These are phyloP conservation scores for Coemansia sp. DNA, from an alignment of 192 early-diverging fungal genomes.

Conservation along the genomic window DNA sequence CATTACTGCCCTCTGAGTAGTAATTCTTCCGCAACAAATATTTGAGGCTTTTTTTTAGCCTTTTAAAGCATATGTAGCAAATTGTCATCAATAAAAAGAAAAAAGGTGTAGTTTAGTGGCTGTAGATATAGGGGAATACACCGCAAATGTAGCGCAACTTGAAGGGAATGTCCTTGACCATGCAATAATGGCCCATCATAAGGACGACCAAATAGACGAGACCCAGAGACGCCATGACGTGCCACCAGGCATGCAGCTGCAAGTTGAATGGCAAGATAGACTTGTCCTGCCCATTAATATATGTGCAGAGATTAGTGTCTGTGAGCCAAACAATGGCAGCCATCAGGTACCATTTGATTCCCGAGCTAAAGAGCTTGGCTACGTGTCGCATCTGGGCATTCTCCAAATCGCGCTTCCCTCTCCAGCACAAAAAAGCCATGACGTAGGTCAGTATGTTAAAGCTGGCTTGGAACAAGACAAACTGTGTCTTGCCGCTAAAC, in stretches of 20 bases:
- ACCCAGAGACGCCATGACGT: constrained; percentile 59
- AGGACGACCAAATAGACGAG: constrained; percentile 59
- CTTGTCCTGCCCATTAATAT: constrained; percentile 46
- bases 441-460: constrained; percentile 34
- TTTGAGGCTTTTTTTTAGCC: background rate
- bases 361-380: constrained; percentile 32
- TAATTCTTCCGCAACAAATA: background rate
- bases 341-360: constrained; percentile 27
- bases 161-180: constrained; percentile 37
- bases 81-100: constrained; percentile 9
- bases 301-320: constrained; percentile 48
- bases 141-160: constrained; percentile 24
- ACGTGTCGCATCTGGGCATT: constrained; percentile 29
- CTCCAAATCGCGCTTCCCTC: constrained; percentile 35
- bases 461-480: constrained; percentile 49
- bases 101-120: constrained; percentile 7
- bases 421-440: constrained; percentile 39
- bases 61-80: background rate
- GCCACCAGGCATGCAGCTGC: constrained; percentile 68
- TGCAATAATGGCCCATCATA: constrained; percentile 53
- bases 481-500: constrained; percentile 52
- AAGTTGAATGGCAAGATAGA: constrained; percentile 54
- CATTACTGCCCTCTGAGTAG: background rate
- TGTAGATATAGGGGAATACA: constrained; percentile 43
- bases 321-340: constrained; percentile 39